Evolutionary conservation across 1,284 basidiomycete species (phyloP).

Genomic region (Puccinia triticina): DNA sequence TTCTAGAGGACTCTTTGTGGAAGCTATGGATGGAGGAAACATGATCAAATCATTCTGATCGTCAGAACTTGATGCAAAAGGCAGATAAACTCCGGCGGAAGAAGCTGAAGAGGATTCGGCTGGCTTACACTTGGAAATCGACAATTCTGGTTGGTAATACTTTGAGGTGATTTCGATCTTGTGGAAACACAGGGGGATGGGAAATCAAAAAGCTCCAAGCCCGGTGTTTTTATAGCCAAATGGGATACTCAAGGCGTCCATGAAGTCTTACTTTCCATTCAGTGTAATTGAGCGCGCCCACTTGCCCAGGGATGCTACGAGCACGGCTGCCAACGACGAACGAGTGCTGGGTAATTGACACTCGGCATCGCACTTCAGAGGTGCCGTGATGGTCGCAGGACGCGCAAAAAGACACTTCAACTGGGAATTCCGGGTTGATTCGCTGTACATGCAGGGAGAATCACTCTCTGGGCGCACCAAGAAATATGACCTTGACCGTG

Average conservation of each 20-base stretch:
- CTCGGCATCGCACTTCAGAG: background rate
- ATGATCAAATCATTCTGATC: background rate
- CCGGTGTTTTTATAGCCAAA: background rate
- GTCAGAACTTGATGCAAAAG: too few species aligned
- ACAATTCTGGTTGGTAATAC: background rate
- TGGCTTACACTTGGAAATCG: background rate
- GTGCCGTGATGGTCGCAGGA: background rate
- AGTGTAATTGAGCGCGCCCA: background rate
- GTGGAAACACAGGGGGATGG: background rate
- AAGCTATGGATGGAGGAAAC: background rate
- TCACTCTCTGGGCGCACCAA: background rate
- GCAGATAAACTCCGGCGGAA: background rate
- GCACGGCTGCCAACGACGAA: background rate
- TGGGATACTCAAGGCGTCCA: background rate
- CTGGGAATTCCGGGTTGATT: background rate
- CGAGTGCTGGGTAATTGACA: too few species aligned
- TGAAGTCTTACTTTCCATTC: background rate
- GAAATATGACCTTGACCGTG: background rate
- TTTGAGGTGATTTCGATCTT: background rate
- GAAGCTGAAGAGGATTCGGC: background rate
- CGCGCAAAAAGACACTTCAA: background rate
- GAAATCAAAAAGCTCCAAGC: background rate
- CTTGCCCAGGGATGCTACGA: background rate
- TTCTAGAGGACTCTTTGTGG: background rate
- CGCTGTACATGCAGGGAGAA: slow-evolving; percentile 8